Base-by-base conservation (phyloP, 495 filamentous ascomycete genomes). In the Entonaema liquescens region DNA sequence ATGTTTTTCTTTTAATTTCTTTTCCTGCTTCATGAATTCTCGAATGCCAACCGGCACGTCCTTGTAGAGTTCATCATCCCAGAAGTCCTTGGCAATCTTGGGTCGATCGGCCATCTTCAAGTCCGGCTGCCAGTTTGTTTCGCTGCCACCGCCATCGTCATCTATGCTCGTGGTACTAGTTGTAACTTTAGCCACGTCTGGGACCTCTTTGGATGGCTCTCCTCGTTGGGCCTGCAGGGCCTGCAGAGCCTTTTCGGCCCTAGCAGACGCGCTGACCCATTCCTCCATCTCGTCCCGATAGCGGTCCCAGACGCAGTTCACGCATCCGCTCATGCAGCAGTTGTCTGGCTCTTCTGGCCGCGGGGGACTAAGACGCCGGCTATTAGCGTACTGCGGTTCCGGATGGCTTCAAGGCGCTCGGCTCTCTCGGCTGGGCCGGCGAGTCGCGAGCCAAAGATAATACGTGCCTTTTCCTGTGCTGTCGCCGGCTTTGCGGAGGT, bases 301-400 rank as follows among this genome's bases (percentile, higher is more conserved):
- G 47, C 86, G 83, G 77, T 98, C 95, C 95, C 95, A 99, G 11
- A 97, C 95, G 78, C 95, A 99, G 77, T 98, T 94, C 29, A 97
- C 94, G 77, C 95, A 99, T 28, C 95, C 95, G 73, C 90, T 93
- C 95, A 98, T 99, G 81, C 95, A 99, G 86, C 95, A 99, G 79
- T 98, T 97, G 78, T 98, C 95, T 13, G 95, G 95, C 78, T 99
- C 95, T 58, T 89, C 86, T 7, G 95, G 95, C 13, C 86, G 84
- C 17, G 93, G 93, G 11, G 94, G 3, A 97, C 91, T 62, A 87
- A 82, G 11, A 97, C 87, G 28, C 94, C 94, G 12, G 93, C 93
- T 68, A 97, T 81, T 15, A 87, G 83, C 47, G 83, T 86, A 73
- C 81, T 86, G 44, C 75, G 68, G 33, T 47, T 83, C 80, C 65